Conservation (phyloP, 2,329 filamentous ascomycete species). For the Parascedosporium putredinis region DNA sequence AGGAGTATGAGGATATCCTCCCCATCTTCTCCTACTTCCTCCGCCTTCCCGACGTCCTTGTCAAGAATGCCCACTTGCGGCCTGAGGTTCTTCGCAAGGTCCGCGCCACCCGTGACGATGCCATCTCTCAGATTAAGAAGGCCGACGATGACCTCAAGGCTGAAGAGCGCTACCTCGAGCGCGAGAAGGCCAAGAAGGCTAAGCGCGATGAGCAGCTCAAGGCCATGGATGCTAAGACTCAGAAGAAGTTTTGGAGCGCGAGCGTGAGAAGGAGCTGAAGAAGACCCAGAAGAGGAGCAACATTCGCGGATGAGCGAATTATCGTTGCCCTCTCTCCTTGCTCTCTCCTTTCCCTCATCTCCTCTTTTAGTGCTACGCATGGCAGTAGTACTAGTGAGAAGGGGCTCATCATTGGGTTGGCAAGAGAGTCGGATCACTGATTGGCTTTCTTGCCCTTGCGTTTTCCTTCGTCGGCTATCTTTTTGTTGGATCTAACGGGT, state of each 20-base stretch:
- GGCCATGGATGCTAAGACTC: conserved; percentile 67
- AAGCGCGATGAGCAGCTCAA: conserved; percentile 80
- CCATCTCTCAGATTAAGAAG: conserved; percentile 69
- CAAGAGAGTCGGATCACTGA: no score
- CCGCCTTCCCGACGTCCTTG: conserved; percentile 74
- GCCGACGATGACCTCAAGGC: conserved; percentile 69
- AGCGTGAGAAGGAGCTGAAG: conserved; percentile 62
- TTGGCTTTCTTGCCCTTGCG: no score
- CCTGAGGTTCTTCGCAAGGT: conserved; percentile 83
- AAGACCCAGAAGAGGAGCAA: conserved; percentile 45
- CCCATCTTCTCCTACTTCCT: conserved; percentile 76
- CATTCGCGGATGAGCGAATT: conserved; percentile 31
- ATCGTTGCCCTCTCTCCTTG: background rate
- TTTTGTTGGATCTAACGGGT: no score
- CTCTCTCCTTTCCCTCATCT: no score
- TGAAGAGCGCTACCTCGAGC: conserved; percentile 62
- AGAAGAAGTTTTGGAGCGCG: conserved; percentile 79
- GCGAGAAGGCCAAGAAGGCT: conserved; percentile 71
- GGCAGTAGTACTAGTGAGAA: background rate
- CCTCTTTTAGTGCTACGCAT: background rate
- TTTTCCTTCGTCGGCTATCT: no score
- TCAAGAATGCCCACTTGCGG: conserved; percentile 70
- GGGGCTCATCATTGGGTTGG: no score
- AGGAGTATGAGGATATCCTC: conserved; percentile 51
- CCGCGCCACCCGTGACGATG: conserved; percentile 66